Evolutionary conservation across 164 flowering plant species (phyloP).

Genomic region (Brasenia schreberi): DNA sequence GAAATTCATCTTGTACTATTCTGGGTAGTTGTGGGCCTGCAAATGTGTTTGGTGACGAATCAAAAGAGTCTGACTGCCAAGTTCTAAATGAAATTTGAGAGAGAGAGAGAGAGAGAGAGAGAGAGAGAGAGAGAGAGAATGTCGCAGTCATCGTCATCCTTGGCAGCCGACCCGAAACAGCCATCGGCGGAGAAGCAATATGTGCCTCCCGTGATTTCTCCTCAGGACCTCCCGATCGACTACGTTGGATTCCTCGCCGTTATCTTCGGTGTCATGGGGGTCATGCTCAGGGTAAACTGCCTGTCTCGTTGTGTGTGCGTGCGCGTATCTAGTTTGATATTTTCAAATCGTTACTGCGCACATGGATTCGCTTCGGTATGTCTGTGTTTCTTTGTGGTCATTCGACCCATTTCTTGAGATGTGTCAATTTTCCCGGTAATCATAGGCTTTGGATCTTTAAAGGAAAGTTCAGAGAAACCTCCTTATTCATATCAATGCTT

Average conservation of each 20-base stretch:
- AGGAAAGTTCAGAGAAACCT: too few relatives aligned
- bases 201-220: slow-evolving; percentile 25
- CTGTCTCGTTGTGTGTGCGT: not conserved
- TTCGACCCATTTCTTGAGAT: too few relatives aligned
- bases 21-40: too few relatives aligned
- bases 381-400: too few relatives aligned
- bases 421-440: too few relatives aligned
- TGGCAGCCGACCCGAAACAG: slow-evolving; percentile 50
- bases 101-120: too few relatives aligned
- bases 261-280: slow-evolving; percentile 63
- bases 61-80: too few relatives aligned
- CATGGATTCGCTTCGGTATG: not conserved
- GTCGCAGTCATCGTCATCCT: slow-evolving; percentile 8
- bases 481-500: too few relatives aligned
- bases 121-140: slow-evolving; percentile 2
- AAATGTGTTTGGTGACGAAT: too few relatives aligned
- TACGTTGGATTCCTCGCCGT: slow-evolving; percentile 86
- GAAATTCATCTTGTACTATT: too few relatives aligned
- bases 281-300: slow-evolving; percentile 62
- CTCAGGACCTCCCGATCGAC: slow-evolving; percentile 77
- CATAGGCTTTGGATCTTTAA: too few relatives aligned
- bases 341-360: not conserved
- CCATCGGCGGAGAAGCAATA: slow-evolving; percentile 71
- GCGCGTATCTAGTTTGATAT: not conserved
- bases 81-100: too few relatives aligned